phyloP scores from a whole-genome alignment of 768 basidiomycete genomes.

The Fibroporia radiculosa region DNA sequence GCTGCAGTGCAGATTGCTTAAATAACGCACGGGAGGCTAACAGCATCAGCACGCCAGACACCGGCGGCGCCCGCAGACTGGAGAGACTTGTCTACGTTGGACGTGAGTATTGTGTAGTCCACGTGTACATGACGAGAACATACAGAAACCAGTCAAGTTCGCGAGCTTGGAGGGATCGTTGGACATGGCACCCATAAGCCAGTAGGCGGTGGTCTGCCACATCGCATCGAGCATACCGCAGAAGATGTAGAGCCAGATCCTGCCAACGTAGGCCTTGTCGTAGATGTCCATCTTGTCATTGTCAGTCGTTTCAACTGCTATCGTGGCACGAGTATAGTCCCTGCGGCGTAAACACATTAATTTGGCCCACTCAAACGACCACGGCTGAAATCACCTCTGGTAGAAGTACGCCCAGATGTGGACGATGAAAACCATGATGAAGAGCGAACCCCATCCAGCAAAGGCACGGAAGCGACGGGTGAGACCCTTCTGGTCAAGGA shows the following conservation, averaged over 20 bases:
- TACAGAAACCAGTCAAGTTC: slow-evolving; percentile 76
- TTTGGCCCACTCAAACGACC: no score
- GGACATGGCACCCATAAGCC: slow-evolving; percentile 82
- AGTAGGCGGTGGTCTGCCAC: slow-evolving; percentile 82
- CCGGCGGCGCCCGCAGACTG: slow-evolving; percentile 74
- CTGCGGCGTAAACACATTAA: no score
- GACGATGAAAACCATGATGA: slow-evolving; percentile 57
- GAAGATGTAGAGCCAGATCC: slow-evolving; percentile 58
- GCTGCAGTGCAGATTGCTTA: background rate
- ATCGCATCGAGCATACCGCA: slow-evolving; percentile 73
- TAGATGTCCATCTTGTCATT: slow-evolving; percentile 49
- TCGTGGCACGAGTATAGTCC: slow-evolving; percentile 50
- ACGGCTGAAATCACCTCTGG: slow-evolving; percentile 13
- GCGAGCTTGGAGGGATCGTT: slow-evolving; percentile 77
- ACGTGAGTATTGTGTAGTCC: background rate
- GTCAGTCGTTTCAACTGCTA: slow-evolving; percentile 24
- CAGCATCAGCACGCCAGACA: slow-evolving; percentile 63
- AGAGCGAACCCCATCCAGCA: slow-evolving; percentile 54
- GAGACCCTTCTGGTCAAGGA: slow-evolving; percentile 53
- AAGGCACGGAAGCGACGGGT: slow-evolving; percentile 66
- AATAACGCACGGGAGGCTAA: slow-evolving; percentile 46
- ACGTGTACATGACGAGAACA: slow-evolving; percentile 22
- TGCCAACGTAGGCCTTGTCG: slow-evolving; percentile 45
- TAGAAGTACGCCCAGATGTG: slow-evolving; percentile 67
- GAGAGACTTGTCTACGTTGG: slow-evolving; percentile 54